phyloP scores from a whole-genome alignment of 2,329 filamentous ascomycete genomes.

The Fusarium pseudograminearum region DNA sequence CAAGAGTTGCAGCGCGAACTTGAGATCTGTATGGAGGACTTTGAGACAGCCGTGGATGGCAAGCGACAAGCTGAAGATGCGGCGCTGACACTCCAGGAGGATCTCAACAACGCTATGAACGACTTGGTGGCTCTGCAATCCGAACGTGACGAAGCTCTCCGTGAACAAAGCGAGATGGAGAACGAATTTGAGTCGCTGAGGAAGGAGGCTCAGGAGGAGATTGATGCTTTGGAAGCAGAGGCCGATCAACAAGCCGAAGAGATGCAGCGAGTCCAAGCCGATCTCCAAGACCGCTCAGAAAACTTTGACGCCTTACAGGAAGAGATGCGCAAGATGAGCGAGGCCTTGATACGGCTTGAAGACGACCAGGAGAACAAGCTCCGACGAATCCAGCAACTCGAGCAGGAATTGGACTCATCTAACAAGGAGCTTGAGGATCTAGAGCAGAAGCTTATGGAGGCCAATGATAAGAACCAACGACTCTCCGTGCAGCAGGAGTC shows the following conservation, averaged over 20 bases:
- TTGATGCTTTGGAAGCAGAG: conserved; percentile 76
- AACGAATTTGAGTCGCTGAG: conserved; percentile 70
- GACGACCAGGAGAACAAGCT: conserved; percentile 87
- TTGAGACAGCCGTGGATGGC: conserved; percentile 76
- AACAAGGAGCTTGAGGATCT: conserved; percentile 89
- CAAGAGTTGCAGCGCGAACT: conserved; percentile 88
- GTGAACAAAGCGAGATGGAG: conserved; percentile 71
- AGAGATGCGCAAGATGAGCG: conserved; percentile 93
- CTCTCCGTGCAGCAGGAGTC: conserved; percentile 93
- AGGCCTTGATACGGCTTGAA: conserved; percentile 86
- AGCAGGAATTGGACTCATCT: conserved; percentile 83
- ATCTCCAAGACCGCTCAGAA: conserved; percentile 81
- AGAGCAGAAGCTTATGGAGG: conserved; percentile 84
- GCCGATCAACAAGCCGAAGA: conserved; percentile 79
- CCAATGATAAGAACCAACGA: conserved; percentile 88
- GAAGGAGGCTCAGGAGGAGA: conserved; percentile 74
- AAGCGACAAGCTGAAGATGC: conserved; percentile 71
- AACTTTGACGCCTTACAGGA: conserved; percentile 92
- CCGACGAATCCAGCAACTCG: conserved; percentile 82
- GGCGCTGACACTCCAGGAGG: conserved; percentile 76
- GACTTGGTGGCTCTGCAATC: conserved; percentile 83
- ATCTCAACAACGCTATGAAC: conserved; percentile 81
- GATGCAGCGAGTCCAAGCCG: conserved; percentile 75
- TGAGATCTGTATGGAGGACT: conserved; percentile 81
- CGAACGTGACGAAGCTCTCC: conserved; percentile 87